Evolutionary conservation across 768 basidiomycete genomes (phyloP), one percentile per base, ranked within the genome.

Genomic region (Rhizopogon vinicolor): DNA sequence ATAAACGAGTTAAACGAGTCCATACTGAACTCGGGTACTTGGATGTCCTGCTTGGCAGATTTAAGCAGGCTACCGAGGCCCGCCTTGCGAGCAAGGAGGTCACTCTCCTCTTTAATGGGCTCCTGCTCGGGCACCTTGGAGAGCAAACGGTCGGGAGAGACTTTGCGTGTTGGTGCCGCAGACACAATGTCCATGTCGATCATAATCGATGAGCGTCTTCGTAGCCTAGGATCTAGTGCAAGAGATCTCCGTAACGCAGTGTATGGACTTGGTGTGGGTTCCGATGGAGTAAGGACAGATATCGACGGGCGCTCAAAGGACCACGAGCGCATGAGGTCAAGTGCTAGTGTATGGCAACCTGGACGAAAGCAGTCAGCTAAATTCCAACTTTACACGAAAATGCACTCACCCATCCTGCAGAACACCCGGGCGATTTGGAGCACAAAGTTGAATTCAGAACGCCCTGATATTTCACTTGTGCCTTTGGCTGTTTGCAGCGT

Each of bases 271-370:
- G 80, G 75, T n/a, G 70, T 61, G n/a, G 42, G 49, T 29, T 37
- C 54, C 29, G 51, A 29, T 41, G 54, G 44, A 8, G 49, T 66
- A 16, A 53, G 68, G 19, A 62, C 57, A 13, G 63, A 60, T 44
- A 76, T 75, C 22, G 86, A 81, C 37, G 93, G 92, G 44, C 87
- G 79, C 51, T 89, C 89, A 67, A 97, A 98, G 1, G 91, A 88
- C 95, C 95, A 98, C 0, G 89, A 88, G 28, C 83, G 80, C 40
- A 96, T 86, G 16, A 99, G 84, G 66, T 93, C 86, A 39, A 99
- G 78, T 5, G 92, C 95, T n/a, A 99, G 75, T 6, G 82, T 82
- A 67, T 97, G 96, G 63, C 95, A 98, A 18, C 96, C 95, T 97
- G 68, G 10, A 49, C 52, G 13, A 33, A 22, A 46, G 53, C 44